phyloP scores from a whole-genome alignment of 495 filamentous ascomycete genomes.

The Cairneyella variabilis region DNA sequence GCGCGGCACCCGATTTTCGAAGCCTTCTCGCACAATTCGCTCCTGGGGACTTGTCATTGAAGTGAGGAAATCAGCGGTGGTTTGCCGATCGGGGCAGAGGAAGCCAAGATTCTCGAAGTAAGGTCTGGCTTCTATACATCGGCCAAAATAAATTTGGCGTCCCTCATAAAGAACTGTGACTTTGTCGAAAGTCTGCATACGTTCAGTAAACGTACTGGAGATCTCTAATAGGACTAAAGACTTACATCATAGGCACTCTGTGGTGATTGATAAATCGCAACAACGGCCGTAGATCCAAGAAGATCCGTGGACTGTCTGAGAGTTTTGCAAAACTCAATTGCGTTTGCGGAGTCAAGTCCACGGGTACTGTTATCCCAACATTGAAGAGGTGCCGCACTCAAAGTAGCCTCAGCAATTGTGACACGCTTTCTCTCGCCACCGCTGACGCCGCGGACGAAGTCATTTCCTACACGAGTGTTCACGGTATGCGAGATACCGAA shows the following conservation, averaged over 20 bases:
- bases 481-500: constrained; percentile 71
- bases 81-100: constrained; percentile 46
- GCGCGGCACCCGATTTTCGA: constrained; percentile 58
- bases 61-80: constrained; percentile 67
- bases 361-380: constrained; percentile 52
- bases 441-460: constrained; percentile 71
- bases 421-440: constrained; percentile 82
- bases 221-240: background rate
- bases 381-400: constrained; percentile 57
- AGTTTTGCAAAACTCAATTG: constrained; percentile 41
- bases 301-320: constrained; percentile 47
- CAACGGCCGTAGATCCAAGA: constrained; percentile 30
- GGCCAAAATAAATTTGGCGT: constrained; percentile 63
- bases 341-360: constrained; percentile 47
- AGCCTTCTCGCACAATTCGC: constrained; percentile 55
- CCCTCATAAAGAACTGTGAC: constrained; percentile 60
- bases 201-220: background rate
- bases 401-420: constrained; percentile 66
- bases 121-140: constrained; percentile 46
- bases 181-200: constrained; percentile 48
- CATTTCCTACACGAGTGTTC: constrained; percentile 74
- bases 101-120: constrained; percentile 61
- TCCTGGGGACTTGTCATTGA: constrained; percentile 64
- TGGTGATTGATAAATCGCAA: constrained; percentile 47
- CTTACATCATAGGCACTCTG: constrained; percentile 42